Base-by-base conservation (phyloP, 805 yeast genomes). In the Clavispora carvajalis region DNA sequence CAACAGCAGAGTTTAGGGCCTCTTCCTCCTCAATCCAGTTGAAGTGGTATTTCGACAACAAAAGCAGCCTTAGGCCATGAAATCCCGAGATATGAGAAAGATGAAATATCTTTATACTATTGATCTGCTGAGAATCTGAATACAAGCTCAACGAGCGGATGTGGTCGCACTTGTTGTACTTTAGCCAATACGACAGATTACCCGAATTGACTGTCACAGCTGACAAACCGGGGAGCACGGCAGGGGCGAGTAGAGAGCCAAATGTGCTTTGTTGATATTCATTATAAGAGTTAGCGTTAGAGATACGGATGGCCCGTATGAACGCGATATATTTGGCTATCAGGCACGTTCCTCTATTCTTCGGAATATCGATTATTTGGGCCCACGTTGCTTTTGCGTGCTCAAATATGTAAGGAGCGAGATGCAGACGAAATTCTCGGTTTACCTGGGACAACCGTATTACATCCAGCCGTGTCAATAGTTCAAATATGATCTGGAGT, bases 51-150 rank as follows among this genome's bases (percentile, higher is more conserved):
- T 69, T 63, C 36, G 59, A 43, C 11, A 77, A 57, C 1, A 54
- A 47, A n/a, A 76, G 48, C 13, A 51, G 51, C 7, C 52, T 42
- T 33, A 77, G 52, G 4, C 52, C 44, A 1, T 48, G 44, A 44
- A 75, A 73, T 7, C 63, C 54, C 21, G 46, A 51, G 29, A 76
- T 53, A 52, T 77, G 80, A 31, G 63, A 57, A 44, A 76, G 51
- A 42, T 65, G 66, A 49, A 77, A 77, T 15, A 58, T 59, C 36
- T 63, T 54, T 13, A 37, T 44, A 41, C 40, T 55, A 37, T 26
- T 41, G 26, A 33, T 15, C n/a, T 18, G 28, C 6, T 36, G 38
- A 3, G 19, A 11, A 16, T 62, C 64, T 34, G 52, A 54, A 46
- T 58, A 59, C n/a, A 68, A 45, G 2, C 58, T 49, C 13, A 68